A percentile compares a stretch with the other conserved stretches of the same genome.
These are phyloP conservation scores for Amaranthus tricolor DNA, from an alignment of 179 eudicot species.

Conservation along the genomic window DNA sequence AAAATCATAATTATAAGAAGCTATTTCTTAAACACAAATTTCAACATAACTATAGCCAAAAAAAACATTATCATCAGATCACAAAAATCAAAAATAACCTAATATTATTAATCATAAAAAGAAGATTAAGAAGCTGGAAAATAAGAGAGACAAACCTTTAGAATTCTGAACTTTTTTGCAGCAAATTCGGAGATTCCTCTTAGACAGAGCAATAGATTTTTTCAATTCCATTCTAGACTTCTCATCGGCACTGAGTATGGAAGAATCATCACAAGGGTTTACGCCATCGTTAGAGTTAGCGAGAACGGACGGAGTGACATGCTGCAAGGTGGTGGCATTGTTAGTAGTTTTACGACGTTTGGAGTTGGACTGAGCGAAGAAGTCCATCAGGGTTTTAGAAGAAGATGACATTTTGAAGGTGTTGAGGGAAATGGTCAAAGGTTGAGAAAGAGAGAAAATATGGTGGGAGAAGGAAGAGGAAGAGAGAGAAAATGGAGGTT, in stretches of 20 bases:
- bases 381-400: slow-evolving; percentile 68
- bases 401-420: slow-evolving; percentile 22
- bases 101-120: too few relatives aligned
- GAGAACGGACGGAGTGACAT: not conserved
- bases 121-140: not conserved
- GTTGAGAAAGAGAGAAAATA: slow-evolving; percentile 6
- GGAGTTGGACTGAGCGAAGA: slow-evolving; percentile 51
- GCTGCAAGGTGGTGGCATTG: not conserved
- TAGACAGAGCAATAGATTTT: slow-evolving; percentile 54
- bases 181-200: slow-evolving; percentile 54
- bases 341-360: slow-evolving; percentile 51
- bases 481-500: slow-evolving; percentile 1
- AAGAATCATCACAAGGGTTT: slow-evolving; percentile 12
- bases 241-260: slow-evolving; percentile 44
- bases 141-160: slow-evolving; percentile 36
- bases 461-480: slow-evolving; percentile 29
- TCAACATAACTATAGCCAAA: not conserved
- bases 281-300: not conserved
- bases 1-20: not conserved
- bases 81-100: not conserved
- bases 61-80: not conserved
- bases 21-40: not conserved
- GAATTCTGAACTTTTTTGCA: slow-evolving; percentile 41
- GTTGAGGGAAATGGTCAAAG: not conserved
- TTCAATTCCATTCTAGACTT: slow-evolving; percentile 54